Base-by-base conservation (phyloP, 1,139 yeast genomes). In the Yamadazyma sp. region DNA sequence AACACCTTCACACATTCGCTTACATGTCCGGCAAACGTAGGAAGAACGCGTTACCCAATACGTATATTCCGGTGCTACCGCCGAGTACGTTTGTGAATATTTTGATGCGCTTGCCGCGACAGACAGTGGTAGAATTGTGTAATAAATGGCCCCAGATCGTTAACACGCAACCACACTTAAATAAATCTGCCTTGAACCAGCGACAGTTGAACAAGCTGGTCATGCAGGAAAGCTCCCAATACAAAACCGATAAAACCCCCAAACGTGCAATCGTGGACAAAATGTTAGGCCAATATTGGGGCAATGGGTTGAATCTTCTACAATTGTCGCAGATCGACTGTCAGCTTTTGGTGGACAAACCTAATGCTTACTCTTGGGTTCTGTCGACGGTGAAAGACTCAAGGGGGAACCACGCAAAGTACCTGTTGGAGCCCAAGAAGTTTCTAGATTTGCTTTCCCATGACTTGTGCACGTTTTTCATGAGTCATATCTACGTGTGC, bases 241-340 rank as follows among this genome's bases (percentile, higher is more conserved):
- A 31, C 17, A 45, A 39, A 22, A 29, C 40, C 1, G 36, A 45
- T 15, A 57, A 54, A 27, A 41, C 56, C 1, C 55, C 73, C 10
- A 81, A 80, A 50, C 55, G 70, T 33, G 66, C 63, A 41, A 51
- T 81, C 10, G 62, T 81, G 2, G 83, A 80, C 43, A 61, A 62
- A 35, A 62, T 83, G 11, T 46, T 82, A 7, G 67, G 64, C 29
- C 79, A 79, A 25, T 78, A 68, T 52, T 86, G 89, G 81, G 67
- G 76, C 1, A 51, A 63, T 3, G 95, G 95, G 0, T 59, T 86
- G 36, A 85, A 82, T 49, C 59, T 85, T 5, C 66, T 79, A 15
- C 95, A 87, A 54, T 56, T 81, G 34, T 84, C 95, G 0, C 91
- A 85, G 48, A 62, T 85, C 7, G 95, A 87, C 50, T 77, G 85